Conservation (phyloP, 352 stramenopile genomes). For the Phytophthora melonis region DNA sequence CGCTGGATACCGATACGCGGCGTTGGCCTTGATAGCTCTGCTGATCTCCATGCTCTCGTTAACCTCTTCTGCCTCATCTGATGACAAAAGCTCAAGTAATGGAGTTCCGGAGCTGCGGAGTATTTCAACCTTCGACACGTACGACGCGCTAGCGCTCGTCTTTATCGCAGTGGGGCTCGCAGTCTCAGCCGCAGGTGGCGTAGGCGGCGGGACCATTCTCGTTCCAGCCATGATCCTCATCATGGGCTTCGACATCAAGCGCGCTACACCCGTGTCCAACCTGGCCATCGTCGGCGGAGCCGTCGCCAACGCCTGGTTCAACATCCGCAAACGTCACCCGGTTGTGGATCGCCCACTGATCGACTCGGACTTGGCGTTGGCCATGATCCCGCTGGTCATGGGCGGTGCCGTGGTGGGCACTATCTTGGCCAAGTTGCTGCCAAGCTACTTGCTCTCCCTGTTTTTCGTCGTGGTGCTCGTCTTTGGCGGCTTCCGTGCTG, state of each 20-base stretch:
- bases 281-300: constrained; percentile 72
- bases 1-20: too few species aligned
- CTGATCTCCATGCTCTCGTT: too few species aligned
- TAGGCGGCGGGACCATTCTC: constrained; percentile 63
- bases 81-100: too few species aligned
- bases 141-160: constrained; percentile 53
- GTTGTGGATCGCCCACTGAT: constrained; percentile 65
- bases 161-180: constrained; percentile 63
- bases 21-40: too few species aligned
- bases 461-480: constrained; percentile 61
- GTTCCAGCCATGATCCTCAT: constrained; percentile 67
- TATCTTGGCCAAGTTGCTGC: constrained; percentile 67
- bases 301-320: constrained; percentile 71
- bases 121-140: constrained; percentile 22
- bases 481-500: constrained; percentile 34
- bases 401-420: constrained; percentile 63
- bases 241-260: constrained; percentile 79
- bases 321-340: constrained; percentile 69
- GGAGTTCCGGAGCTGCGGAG: too few species aligned
- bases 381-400: constrained; percentile 75
- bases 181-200: constrained; percentile 54
- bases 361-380: constrained; percentile 60
- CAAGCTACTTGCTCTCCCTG: constrained; percentile 66
- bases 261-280: constrained; percentile 66
- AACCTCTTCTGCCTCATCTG: too few species aligned